Evolutionary conservation across 2,329 filamentous ascomycete genomes (phyloP).

Genomic region (Botrytis elliptica): DNA sequence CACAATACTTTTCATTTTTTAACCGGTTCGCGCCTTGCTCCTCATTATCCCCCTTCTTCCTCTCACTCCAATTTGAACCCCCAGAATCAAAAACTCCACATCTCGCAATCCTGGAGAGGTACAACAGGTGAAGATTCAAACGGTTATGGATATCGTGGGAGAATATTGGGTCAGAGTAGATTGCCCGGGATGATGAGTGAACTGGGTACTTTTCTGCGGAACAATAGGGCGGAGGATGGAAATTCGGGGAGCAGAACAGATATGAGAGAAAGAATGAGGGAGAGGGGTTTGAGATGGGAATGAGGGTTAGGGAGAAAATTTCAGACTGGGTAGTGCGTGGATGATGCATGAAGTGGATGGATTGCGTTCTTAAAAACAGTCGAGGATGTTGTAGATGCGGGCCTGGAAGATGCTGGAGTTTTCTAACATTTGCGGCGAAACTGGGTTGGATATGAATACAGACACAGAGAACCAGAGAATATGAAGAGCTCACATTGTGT

Average conservation of each 20-base stretch:
- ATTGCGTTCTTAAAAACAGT: not conserved
- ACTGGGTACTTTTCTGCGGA: constrained; percentile 11
- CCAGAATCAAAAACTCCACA: not conserved
- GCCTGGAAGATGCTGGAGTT: not conserved
- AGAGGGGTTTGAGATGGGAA: not conserved
- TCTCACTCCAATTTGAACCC: not conserved
- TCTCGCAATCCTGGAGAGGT: not conserved
- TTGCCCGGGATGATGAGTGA: constrained; percentile 29
- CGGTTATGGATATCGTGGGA: constrained; percentile 19
- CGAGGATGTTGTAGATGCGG: not conserved
- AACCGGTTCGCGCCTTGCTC: not conserved
- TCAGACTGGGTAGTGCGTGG: not conserved
- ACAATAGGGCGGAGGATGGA: too few relatives aligned
- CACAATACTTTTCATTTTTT: not conserved
- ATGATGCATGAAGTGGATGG: not conserved
- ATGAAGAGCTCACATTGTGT: not conserved
- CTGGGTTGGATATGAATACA: not conserved
- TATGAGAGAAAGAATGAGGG: not conserved
- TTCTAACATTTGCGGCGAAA: too few relatives aligned
- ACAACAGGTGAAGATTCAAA: constrained; percentile 2
- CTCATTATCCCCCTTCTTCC: not conserved
- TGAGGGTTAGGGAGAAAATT: not conserved
- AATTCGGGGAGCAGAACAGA: not conserved
- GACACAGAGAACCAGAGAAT: not conserved
- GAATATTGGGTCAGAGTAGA: constrained; percentile 12